Percentiles rank a stretch among this genome's conserved stretches.
These are phyloP conservation scores for Neofusicoccum sp. DNA, from an alignment of 2,329 filamentous ascomycete species.

Conservation along the genomic window DNA sequence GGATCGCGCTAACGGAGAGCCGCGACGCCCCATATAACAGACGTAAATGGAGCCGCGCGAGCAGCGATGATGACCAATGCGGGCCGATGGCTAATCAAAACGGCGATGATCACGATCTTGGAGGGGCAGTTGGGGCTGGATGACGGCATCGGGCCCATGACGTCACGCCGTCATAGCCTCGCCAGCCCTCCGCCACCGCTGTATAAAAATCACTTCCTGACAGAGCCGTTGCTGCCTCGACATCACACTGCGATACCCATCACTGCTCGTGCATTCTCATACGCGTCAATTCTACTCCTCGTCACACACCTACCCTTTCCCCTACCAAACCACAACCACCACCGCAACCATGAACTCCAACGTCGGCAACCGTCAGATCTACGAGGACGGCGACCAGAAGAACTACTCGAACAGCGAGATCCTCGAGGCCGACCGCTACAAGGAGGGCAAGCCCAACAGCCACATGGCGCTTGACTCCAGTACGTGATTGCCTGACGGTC, in stretches of 20 bases:
- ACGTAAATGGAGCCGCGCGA: slow-evolving; percentile 1
- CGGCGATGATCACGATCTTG: slow-evolving; percentile 1
- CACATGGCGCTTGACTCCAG: slow-evolving; percentile 71
- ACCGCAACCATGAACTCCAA: slow-evolving; percentile 54
- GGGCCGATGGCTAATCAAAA: not conserved
- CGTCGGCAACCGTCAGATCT: slow-evolving; percentile 65
- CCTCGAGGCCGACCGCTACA: slow-evolving; percentile 58
- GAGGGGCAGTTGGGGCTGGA: not conserved
- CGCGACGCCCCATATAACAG: not conserved
- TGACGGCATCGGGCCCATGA: slow-evolving; percentile 4
- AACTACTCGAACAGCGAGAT: slow-evolving; percentile 57
- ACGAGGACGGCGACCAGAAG: slow-evolving; percentile 76
- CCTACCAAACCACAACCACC: not conserved
- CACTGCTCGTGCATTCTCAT: not conserved
- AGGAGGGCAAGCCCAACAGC: slow-evolving; percentile 69
- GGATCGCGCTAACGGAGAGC: not conserved
- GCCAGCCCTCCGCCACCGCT: no score
- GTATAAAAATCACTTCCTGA: no score
- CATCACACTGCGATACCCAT: slow-evolving; percentile 2
- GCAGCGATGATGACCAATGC: slow-evolving; percentile 1
- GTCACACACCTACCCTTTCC: not conserved
- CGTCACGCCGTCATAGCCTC: no score
- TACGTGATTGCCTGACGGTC: no score
- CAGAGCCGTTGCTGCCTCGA: no score
- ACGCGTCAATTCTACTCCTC: not conserved